phyloP scores from a whole-genome alignment of 495 filamentous ascomycete genomes.

The Schizothecium vesticola region DNA sequence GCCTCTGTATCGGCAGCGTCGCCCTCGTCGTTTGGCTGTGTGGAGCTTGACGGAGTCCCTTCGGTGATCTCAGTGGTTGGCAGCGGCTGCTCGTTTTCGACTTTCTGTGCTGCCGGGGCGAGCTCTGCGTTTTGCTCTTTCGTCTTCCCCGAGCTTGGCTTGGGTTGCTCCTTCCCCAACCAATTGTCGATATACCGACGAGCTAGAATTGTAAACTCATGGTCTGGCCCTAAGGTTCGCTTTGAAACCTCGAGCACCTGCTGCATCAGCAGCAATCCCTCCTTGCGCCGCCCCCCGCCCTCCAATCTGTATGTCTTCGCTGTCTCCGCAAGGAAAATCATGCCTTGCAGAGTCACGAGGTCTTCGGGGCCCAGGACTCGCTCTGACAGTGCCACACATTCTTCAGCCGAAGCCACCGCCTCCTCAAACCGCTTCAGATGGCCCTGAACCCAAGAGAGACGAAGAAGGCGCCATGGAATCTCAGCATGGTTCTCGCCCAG shows the following conservation, averaged over 20 bases:
- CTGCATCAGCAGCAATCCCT: background rate
- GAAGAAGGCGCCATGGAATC: background rate
- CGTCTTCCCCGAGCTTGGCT: too few relatives aligned
- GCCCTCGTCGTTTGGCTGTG: background rate
- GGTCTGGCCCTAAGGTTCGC: background rate
- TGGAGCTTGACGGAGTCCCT: background rate
- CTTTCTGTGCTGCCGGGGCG: background rate
- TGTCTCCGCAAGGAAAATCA: background rate
- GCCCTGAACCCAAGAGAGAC: background rate
- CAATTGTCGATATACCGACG: too few relatives aligned
- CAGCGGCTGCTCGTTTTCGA: background rate
- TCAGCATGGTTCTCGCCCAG: background rate
- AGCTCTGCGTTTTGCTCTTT: background rate
- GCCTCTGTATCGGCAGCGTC: background rate
- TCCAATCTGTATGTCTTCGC: background rate
- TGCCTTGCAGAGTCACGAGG: rapidly evolving
- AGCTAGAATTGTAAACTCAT: background rate
- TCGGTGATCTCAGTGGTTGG: background rate
- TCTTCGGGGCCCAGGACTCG: background rate
- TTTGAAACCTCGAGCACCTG: background rate
- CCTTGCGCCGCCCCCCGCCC: background rate
- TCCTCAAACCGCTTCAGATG: background rate
- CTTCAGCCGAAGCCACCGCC: background rate
- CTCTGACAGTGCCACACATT: background rate
- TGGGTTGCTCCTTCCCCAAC: background rate